Evolutionary conservation across 805 yeast genomes (phyloP).

Genomic region (Candida ovalis): DNA sequence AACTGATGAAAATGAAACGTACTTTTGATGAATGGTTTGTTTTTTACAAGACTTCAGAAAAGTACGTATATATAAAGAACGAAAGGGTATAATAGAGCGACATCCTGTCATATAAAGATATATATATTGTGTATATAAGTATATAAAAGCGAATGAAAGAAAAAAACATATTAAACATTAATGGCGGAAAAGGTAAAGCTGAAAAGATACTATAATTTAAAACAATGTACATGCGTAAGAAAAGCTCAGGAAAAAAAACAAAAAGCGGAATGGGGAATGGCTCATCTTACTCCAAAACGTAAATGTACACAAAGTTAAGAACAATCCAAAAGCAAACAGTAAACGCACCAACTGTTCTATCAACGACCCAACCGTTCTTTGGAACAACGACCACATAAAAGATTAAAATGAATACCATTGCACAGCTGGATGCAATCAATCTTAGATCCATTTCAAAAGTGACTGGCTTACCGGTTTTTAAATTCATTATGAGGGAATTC

Average conservation of each 20-base stretch:
- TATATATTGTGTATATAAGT: not conserved
- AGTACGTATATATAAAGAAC: not conserved
- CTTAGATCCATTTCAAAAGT: slow-evolving; percentile 37
- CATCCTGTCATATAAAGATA: not conserved
- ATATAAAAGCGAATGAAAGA: not conserved
- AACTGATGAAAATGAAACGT: slow-evolving; percentile 6
- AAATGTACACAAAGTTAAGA: slow-evolving; percentile 17
- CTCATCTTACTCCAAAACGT: slow-evolving; percentile 2
- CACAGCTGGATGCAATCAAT: slow-evolving; percentile 35
- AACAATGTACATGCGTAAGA: not conserved
- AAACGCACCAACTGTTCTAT: slow-evolving; percentile 36
- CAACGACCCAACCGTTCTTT: slow-evolving; percentile 42
- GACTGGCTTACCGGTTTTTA: slow-evolving; percentile 19
- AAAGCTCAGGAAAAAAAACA: no score
- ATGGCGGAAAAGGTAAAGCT: not conserved
- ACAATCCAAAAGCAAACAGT: slow-evolving; percentile 31
- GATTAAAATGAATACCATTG: slow-evolving; percentile 37
- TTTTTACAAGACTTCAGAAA: not conserved
- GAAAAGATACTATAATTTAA: not conserved
- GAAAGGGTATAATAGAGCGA: not conserved
- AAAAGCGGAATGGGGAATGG: not conserved
- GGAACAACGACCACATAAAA: slow-evolving; percentile 41
- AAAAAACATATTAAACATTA: not conserved
- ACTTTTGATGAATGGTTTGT: slow-evolving; percentile 9
- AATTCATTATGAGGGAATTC: slow-evolving; percentile 36